Base-by-base conservation (phyloP, 2,329 filamentous ascomycete species). In the Ceratocystis diversiconidia region DNA sequence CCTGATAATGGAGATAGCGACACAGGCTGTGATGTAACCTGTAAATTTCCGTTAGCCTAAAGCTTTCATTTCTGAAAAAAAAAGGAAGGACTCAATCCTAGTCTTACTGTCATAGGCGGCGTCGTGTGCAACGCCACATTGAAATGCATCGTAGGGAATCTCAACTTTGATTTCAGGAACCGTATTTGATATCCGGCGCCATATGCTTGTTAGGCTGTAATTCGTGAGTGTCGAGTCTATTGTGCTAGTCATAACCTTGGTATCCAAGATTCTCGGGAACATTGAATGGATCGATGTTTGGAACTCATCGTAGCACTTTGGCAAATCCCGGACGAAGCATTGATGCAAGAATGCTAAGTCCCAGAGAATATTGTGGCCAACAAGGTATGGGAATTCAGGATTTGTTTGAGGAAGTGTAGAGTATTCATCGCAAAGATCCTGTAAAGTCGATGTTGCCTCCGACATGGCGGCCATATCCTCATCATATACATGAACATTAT, bases 321-420 rank as follows among this genome's bases (percentile, higher is more conserved):
- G 85, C 1, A 88, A 74, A 1, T 74, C 68, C 0, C 82, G 82
- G 62, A 87, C 76, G 72, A 88, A 88, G 1, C 79, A 80, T n/a
- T 77, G 73, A 72, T 86, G 85, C 44, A 88, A 73, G 70, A 87
- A 87, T 44, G 83, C 79, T 2, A 88, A 75, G 69, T 88, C 85
- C 1, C 80, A 79, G 68, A 88, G 82, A 67, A 84, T 76, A 69
- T 88, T 88, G 73, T 88, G 85, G 0, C 85, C 84, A 2, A 88
- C 77, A 0, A 88, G 70, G 0, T 46, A 46, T 22, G 63, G 41
- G 1, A 36, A 55, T 19, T 50, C 8, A 5, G 12, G 2, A 19
- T 30, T 19, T 12, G n/a, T 32, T 32, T n/a, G 12, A 32, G 57
- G n/a, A 30, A 28, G 17, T 28, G 30, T 46, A 17, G 43, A 50